Evolutionary conservation across 1,139 yeast species (phyloP), one percentile per base, ranked within the genome.

Genomic region (Saccharomycopsis crataegensis): DNA sequence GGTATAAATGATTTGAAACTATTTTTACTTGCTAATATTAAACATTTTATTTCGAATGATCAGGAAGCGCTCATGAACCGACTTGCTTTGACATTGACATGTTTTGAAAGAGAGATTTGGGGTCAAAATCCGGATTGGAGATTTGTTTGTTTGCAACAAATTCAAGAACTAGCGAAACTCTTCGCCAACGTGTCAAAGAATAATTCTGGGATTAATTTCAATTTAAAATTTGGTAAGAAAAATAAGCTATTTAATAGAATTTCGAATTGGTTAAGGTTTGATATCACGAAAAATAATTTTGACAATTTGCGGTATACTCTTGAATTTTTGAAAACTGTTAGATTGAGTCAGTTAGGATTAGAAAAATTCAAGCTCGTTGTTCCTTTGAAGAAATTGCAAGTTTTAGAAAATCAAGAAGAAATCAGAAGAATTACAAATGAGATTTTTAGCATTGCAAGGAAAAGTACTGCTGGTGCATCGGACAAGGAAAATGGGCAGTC

Each of bases 261-360:
- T n/a, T 53, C 58, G 17, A 54, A 55, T 14, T 59, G 61, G 61
- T 16, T 59, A n/a, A 47, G 61, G 40, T 54, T 46, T 38, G 61
- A 58, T 48, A 43, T 52, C 36, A 53, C 54, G 28, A 42, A 43
- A 33, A 43, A 48, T 9, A 52, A 53, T 43, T 33, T 37, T 41
- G 34, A 50, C 8, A 50, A 47, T 14, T 41, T 56, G 32, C 16
- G n/a, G 12, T 33, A 16, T 8, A 43, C 54, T 14, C 40, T 56
- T 14, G 43, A 40, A n/a, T 56, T 56, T 41, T 48, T 56, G 37
- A 51, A 50, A 32, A 28, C 41, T 22, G 57, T 56, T n/a, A 48
- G 50, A 8, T 32, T 56, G 8, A 37, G 47, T 31, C 36, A 31
- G 12, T n/a, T 36, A 8, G 17, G 51, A 8, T 48, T 56, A 22